Evolutionary conservation across 2,329 filamentous ascomycete species (phyloP), one percentile per base, ranked within the genome.

Genomic region (Cladophialophora chaetospira): DNA sequence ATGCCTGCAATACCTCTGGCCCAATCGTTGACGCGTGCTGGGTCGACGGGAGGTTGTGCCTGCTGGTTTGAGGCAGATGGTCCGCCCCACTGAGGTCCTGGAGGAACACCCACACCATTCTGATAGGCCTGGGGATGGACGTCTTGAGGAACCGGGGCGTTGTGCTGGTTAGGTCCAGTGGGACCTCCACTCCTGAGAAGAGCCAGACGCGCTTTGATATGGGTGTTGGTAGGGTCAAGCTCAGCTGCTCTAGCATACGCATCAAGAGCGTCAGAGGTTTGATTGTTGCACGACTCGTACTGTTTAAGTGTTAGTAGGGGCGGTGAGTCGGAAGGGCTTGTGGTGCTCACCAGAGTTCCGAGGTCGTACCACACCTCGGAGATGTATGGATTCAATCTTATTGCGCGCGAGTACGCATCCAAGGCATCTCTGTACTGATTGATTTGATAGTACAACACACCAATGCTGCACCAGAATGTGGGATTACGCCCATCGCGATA

Each of bases 321-420:
- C 5, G n/a, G 25, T 13, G 19, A 26, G 15, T 28, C 15, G 40
- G 11, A 43, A 25, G 19, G 8, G 17, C 2, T 38, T 13, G 33
- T 33, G 33, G 26, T 31, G 82, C 88, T 79, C 83, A 95, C 90
- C 79, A 99, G 70, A 67, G 94, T 99, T 61, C 94, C 94, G 35
- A 99, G 79, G 73, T 99, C 94, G 73, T 97, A 99, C 94, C 94
- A 99, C 49, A 99, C 94, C 73, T 99, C 94, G 1, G 92, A 97
- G 63, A 99, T 97, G 78, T 96, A 97, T 4, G 94, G 94, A 71
- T 97, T 99, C 67, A 99, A 77, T 54, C 94, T 88, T 68, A 97
- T 99, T 44, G 94, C 94, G 59, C 94, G 89, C 60, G 92, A 97
- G 75, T 97, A 99, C 35, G 94, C 94, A 77, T 99, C 94, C 51